phyloP scores from a whole-genome alignment of 805 yeast genomes.

The Saturnispora kantuleensis region DNA sequence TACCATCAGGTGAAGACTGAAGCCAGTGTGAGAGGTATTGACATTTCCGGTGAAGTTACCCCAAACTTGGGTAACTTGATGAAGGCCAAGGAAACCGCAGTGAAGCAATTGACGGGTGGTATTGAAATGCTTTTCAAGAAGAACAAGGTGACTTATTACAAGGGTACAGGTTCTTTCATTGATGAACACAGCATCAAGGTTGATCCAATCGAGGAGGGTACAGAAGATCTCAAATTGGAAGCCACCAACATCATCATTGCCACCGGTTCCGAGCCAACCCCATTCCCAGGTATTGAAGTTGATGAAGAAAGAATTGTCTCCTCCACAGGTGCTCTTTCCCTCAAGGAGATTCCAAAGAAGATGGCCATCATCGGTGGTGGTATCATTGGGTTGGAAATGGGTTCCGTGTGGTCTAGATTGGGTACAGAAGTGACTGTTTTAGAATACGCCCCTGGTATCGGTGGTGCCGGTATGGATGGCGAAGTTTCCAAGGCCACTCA shows the following conservation, averaged over 20 bases:
- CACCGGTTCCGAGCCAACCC: conserved; percentile 97
- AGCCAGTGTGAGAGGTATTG: conserved; percentile 82
- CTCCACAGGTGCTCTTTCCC: conserved; percentile 82
- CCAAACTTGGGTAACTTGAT: conserved; percentile 73
- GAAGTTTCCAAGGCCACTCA: conserved; percentile 89
- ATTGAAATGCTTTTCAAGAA: conserved; percentile 91
- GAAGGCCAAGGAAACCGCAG: conserved; percentile 88
- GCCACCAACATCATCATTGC: conserved; percentile 91
- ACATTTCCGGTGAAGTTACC: conserved; percentile 56
- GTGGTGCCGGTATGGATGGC: conserved; percentile 98
- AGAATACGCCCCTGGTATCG: conserved; percentile 84
- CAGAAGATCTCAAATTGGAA: conserved; percentile 49
- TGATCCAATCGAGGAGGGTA: conserved; percentile 78
- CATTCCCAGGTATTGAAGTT: conserved; percentile 94
- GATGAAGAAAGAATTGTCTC: conserved; percentile 97
- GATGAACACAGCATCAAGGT: conserved; percentile 73
- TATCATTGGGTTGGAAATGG: conserved; percentile 99
- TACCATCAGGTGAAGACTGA: conserved; percentile 86
- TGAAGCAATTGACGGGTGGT: conserved; percentile 84
- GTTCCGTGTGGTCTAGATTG: conserved; percentile 90
- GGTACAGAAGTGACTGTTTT: conserved; percentile 93
- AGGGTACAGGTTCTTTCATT: conserved; percentile 84
- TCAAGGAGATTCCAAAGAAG: conserved; percentile 86
- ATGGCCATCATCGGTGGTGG: conserved; percentile 97
- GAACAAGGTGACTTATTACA: conserved; percentile 87